Evolutionary conservation across 805 yeast genomes (phyloP), one percentile per base, ranked within the genome.

Genomic region (Brettanomyces sp.): DNA sequence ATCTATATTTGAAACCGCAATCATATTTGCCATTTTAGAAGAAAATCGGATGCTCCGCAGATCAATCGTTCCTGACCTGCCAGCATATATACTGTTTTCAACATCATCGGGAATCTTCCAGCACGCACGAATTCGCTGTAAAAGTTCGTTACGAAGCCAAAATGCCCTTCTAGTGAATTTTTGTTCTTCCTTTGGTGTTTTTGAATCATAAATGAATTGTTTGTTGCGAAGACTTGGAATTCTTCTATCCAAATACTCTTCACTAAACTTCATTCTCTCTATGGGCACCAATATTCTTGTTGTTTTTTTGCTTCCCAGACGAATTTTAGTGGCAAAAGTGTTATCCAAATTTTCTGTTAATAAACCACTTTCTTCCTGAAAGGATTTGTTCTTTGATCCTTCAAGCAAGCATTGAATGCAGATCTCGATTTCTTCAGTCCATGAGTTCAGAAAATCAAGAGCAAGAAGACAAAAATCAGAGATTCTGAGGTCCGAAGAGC

Each of bases 391-490:
- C 0, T 25, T 36, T 1, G 63, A 57, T 3, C 62, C 57, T 12
- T 45, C 42, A 1, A 52, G 36, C 6, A 56, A 42, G n/a, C 58
- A 53, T 28, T 50, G 58, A 41, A 66, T 52, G 3, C 50, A 53
- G 42, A 77, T 59, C 30, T 73, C 72, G 48, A 77, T 62, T 28
- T 74, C 73, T 42, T 80, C 82, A 5, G 75, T 71, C 93, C 96
- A 90, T 2, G 85, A 72, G 59, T 93, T 91, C 52, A 88, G 74
- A 47, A 93, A 63, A 59, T 93, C 98, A 12, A 91, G 56, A 1
- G 87, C 70, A 45, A 85, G 65, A 41, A 84, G 63, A 50, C 83
- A 80, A 59, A 73, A 86, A 42, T 78, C 79, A 3, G 76, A 65
- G 43, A 72, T 59, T 6, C 63, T 64, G 21, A 66, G 59, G 5